A percentile compares a stretch with the other conserved stretches of the same genome.
Conservation (phyloP, 306 rosid species). For the Rosa chinensis region DNA sequence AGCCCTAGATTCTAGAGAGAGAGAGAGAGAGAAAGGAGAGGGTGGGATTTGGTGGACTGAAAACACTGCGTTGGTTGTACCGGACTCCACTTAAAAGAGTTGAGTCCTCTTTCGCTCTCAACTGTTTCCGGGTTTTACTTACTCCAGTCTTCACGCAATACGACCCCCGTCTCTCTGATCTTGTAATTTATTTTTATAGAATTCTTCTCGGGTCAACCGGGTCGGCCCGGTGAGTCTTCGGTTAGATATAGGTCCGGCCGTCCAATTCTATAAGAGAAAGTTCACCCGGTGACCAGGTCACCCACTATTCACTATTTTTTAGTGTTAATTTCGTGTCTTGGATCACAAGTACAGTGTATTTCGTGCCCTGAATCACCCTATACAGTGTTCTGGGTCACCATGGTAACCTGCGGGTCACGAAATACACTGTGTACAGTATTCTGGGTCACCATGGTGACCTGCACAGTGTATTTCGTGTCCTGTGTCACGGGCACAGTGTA, state of each 20-base stretch:
- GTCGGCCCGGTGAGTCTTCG: not conserved
- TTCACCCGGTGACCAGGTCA: too few relatives aligned
- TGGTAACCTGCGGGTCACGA: too few relatives aligned
- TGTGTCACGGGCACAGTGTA: too few relatives aligned
- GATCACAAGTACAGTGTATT: too few relatives aligned
- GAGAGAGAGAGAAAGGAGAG: conserved; percentile 22
- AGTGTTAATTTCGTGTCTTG: too few relatives aligned
- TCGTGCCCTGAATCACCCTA: too few relatives aligned
- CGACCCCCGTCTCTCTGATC: not conserved
- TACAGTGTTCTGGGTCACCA: too few relatives aligned
- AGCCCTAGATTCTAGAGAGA: conserved; percentile 20
- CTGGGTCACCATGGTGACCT: too few relatives aligned
- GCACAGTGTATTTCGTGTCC: too few relatives aligned
- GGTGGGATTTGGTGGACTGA: conserved; percentile 31
- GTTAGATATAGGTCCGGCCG: not conserved
- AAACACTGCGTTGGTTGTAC: conserved; percentile 31
- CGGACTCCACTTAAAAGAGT: conserved; percentile 19
- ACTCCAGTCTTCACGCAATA: not conserved
- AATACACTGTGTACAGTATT: too few relatives aligned
- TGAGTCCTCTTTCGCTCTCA: not conserved
- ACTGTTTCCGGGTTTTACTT: not conserved
- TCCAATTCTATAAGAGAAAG: not conserved
- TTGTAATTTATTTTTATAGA: not conserved
- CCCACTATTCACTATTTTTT: too few relatives aligned
- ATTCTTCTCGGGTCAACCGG: not conserved